A percentile compares a stretch with the other conserved stretches of the same genome.
phyloP scores from a whole-genome alignment of 805 yeast species.

The Candida nonsorbophila region DNA sequence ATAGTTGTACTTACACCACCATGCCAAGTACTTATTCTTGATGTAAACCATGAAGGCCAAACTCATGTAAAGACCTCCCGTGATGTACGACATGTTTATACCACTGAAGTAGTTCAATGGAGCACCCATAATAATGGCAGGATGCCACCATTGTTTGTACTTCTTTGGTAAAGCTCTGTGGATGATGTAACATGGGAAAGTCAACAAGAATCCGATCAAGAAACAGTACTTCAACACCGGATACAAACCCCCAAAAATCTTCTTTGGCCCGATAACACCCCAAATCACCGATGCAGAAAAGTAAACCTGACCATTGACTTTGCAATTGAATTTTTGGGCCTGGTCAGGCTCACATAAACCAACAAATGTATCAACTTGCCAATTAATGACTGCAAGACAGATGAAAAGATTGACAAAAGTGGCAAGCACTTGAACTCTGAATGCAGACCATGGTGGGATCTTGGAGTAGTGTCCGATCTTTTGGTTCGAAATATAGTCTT shows the following conservation, averaged over 20 bases:
- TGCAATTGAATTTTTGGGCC: conserved; percentile 38
- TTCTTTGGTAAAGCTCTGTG: conserved; percentile 16
- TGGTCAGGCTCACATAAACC: conserved; percentile 39
- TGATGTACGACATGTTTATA: conserved; percentile 24
- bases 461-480: conserved; percentile 61
- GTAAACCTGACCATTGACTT: conserved; percentile 25
- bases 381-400: conserved; percentile 22
- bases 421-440: conserved; percentile 31
- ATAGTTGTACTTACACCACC: conserved; percentile 35
- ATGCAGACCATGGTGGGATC: conserved; percentile 54
- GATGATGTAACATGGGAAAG: conserved; percentile 16
- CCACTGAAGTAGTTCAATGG: conserved; percentile 26
- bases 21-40: conserved; percentile 19
- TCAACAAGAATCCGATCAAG: conserved; percentile 26
- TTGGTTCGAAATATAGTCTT: conserved; percentile 49
- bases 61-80: conserved; percentile 23
- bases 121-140: conserved; percentile 28
- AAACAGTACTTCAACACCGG: conserved; percentile 29
- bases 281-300: conserved; percentile 56
- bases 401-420: conserved; percentile 18
- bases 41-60: conserved; percentile 23
- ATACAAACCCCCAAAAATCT: conserved; percentile 26
- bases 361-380: conserved; percentile 20
- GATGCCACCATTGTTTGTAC: conserved; percentile 24
- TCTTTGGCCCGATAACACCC: conserved; percentile 56